phyloP scores from a whole-genome alignment of 225 moss, liverwort and hornwort genomes.

The Bryum argenteum region DNA sequence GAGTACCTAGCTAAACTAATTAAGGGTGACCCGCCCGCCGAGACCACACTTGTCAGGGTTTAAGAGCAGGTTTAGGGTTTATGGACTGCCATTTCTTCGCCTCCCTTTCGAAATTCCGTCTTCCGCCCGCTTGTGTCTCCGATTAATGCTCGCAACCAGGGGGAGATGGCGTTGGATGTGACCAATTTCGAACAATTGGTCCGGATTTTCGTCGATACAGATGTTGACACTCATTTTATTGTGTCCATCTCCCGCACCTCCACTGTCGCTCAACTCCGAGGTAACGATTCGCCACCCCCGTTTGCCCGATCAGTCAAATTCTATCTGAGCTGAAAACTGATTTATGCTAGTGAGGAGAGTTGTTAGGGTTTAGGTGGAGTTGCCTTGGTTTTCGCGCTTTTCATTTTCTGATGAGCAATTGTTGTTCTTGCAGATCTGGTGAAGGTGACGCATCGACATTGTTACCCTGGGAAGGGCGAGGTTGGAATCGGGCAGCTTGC shows the following conservation, averaged over 20 bases:
- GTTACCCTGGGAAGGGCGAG: slow-evolving; percentile 44
- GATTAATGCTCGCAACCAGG: not conserved
- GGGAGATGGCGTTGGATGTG: slow-evolving; percentile 19
- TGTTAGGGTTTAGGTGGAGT: not conserved
- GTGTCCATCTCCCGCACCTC: slow-evolving; percentile 42
- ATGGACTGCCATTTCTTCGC: too few relatives aligned
- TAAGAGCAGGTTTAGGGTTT: slow-evolving; percentile 2
- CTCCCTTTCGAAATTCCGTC: too few relatives aligned
- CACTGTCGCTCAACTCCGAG: slow-evolving; percentile 52
- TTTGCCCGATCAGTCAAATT: too few relatives aligned
- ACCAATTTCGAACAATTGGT: slow-evolving; percentile 35
- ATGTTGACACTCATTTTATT: slow-evolving; percentile 52
- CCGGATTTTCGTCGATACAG: slow-evolving; percentile 56
- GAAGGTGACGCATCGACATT: slow-evolving; percentile 49
- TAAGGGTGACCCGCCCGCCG: too few relatives aligned
- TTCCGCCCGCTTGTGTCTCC: not conserved
- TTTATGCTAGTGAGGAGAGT: not conserved
- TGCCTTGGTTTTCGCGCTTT: not conserved
- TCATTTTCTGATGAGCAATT: slow-evolving; percentile 9
- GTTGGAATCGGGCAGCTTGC: slow-evolving; percentile 51
- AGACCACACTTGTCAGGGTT: too few relatives aligned
- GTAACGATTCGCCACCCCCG: not conserved
- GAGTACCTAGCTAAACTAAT: too few relatives aligned
- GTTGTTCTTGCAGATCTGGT: slow-evolving; percentile 38
- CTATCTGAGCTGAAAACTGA: not conserved